Evolutionary conservation across 2,329 filamentous ascomycete species (phyloP).

Genomic region (Aureobasidium mangrovei): DNA sequence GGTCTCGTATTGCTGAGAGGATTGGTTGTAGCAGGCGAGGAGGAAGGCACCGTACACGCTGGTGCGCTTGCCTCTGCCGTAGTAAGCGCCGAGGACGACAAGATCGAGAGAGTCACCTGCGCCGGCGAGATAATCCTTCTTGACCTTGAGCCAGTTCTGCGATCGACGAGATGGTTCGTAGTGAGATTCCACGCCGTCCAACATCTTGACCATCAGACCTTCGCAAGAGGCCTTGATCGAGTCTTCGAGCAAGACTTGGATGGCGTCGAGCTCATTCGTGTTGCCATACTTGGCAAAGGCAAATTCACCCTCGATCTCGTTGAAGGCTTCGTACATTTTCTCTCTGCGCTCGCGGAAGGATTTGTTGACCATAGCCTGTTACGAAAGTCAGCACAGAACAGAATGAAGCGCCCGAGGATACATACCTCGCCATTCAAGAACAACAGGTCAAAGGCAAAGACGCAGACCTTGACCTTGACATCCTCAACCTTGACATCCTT

Average conservation of each 20-base stretch:
- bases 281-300: slow-evolving; percentile 80
- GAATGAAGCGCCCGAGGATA: too few relatives aligned
- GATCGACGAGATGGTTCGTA: slow-evolving; percentile 95
- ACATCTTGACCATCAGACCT: slow-evolving; percentile 98
- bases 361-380: slow-evolving; percentile 66
- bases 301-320: slow-evolving; percentile 79
- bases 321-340: slow-evolving; percentile 64
- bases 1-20: slow-evolving; percentile 76
- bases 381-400: slow-evolving; percentile 22
- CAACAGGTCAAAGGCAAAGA: slow-evolving; percentile 91
- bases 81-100: slow-evolving; percentile 89
- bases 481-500: slow-evolving; percentile 96
- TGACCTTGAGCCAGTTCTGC: slow-evolving; percentile 97
- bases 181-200: slow-evolving; percentile 83
- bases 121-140: slow-evolving; percentile 93
- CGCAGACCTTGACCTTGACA: slow-evolving; percentile 92
- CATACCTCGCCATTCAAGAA: slow-evolving; percentile 73
- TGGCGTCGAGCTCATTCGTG: slow-evolving; percentile 83
- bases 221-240: slow-evolving; percentile 94
- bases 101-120: slow-evolving; percentile 94
- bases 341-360: slow-evolving; percentile 74
- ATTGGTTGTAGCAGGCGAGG: slow-evolving; percentile 82
- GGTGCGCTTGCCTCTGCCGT: slow-evolving; percentile 90
- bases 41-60: slow-evolving; percentile 94
- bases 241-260: slow-evolving; percentile 85